Evolutionary conservation across 2,329 filamentous ascomycete species (phyloP).

Genomic region (Aspergillus sp.): DNA sequence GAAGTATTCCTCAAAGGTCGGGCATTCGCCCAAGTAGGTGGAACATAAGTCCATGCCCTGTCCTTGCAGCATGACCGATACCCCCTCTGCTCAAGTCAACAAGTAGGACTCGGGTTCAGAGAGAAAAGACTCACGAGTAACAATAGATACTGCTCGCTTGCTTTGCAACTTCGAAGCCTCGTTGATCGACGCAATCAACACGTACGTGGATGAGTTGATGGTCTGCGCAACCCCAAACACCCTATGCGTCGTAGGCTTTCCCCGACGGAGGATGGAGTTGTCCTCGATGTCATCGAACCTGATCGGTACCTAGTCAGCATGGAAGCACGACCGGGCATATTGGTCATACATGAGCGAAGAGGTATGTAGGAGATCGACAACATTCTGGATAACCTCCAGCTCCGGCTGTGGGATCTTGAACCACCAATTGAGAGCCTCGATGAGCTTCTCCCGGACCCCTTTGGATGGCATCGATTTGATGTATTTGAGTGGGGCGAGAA

Average conservation of each 20-base stretch:
- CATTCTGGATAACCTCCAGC: background rate
- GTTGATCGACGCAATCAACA: conserved; percentile 34
- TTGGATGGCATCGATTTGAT: background rate
- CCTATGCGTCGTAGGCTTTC: conserved; percentile 42
- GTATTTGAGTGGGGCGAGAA: background rate
- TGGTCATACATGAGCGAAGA: background rate
- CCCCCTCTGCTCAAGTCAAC: conserved; percentile 3
- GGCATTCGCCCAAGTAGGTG: conserved; percentile 16
- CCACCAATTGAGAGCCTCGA: background rate
- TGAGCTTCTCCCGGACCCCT: background rate
- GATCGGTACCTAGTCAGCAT: background rate
- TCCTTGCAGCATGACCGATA: conserved; percentile 13
- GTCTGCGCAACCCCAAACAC: conserved; percentile 46
- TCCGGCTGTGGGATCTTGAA: background rate
- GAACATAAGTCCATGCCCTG: conserved; percentile 24
- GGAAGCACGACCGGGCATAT: background rate
- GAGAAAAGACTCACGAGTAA: background rate
- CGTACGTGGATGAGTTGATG: conserved; percentile 47
- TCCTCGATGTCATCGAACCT: conserved; percentile 49
- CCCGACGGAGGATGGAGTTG: conserved; percentile 41
- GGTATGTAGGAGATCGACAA: background rate
- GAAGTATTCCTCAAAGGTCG: conserved; percentile 22
- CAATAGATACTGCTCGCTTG: background rate
- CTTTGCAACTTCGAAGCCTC: background rate
- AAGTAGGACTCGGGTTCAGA: too few species aligned